Evolutionary conservation across 495 filamentous ascomycete genomes (phyloP), one percentile per base, ranked within the genome.

Genomic region (Aspergillus sclerotioniger): DNA sequence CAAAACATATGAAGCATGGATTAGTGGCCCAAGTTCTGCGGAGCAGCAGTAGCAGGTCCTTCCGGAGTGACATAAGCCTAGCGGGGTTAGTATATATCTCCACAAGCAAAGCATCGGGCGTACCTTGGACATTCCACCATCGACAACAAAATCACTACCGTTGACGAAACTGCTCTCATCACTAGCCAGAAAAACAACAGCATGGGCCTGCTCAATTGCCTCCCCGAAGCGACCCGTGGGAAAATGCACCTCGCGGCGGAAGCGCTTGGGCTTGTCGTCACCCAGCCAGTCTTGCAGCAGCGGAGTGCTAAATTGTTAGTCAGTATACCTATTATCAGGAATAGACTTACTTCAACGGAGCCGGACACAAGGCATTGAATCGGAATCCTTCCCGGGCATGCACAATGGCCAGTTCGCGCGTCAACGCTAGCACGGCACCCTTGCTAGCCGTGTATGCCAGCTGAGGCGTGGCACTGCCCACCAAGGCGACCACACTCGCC

Each of bases 281-380:
- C 95, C 95, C 0, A 98, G 84, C 89, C 91, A 97, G 74, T 96
- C 88, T 76, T 97, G 92, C 44, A 98, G 80, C n/a, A 98, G 77
- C n/a, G 85, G 82, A 0, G 85, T 88, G 70, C 97, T 25, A 25
- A 25, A 25, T 25, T 25, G 25, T 25, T 5, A 25, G 25, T 3
- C 5, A 25, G 25, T 3, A 25, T 25, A 25, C 25, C 2, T 5
- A 25, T 25, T 5, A 3, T 25, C 25, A 25, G 25, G 25, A 25
- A 3, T 2, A 5, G 25, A 25, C 25, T 25, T 5, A 25, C 25
- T 25, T 98, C 51, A 98, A 75, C 3, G 94, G 94, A 8, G 92
- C 92, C 8, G 94, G 94, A 66, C 94, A 98, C 19, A 97, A 79
- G 21, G 85, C 81, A 71, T 98, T 98, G 75, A 97, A 97, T 10